A percentile compares a stretch with the other conserved stretches of the same genome.
These are phyloP conservation scores for Helianthus tuberosus DNA, from an alignment of 129 eudicot species.

Conservation along the genomic window DNA sequence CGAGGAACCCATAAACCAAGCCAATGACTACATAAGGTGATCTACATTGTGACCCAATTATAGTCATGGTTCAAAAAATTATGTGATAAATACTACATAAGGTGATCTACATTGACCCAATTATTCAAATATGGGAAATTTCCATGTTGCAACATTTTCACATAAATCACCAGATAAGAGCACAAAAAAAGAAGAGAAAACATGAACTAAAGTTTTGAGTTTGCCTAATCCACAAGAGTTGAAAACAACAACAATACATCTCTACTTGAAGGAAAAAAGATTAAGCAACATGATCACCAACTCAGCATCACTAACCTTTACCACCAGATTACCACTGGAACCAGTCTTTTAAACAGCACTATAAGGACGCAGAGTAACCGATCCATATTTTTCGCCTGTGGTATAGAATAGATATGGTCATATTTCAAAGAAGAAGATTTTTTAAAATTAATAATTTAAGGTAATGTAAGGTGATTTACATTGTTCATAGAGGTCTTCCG, in stretches of 20 bases:
- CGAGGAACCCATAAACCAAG: no score
- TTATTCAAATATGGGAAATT: no score
- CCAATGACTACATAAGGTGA: no score
- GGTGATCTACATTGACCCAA: no score
- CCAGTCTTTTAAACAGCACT: neutral
- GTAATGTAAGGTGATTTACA: slow-evolving; percentile 11
- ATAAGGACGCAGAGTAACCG: slow-evolving; percentile 9
- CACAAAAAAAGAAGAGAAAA: neutral
- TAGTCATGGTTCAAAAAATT: no score
- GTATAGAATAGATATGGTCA: slow-evolving; percentile 2
- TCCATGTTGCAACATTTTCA: neutral
- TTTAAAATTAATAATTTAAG: neutral
- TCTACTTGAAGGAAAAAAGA: neutral
- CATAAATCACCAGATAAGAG: neutral
- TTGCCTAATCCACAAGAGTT: slow-evolving; percentile 4
- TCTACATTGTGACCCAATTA: no score
- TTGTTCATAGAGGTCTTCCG: neutral
- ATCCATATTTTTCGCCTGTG: neutral
- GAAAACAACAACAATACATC: neutral
- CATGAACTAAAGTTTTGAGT: neutral
- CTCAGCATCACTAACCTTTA: neutral
- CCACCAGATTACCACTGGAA: neutral
- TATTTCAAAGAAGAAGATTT: slow-evolving; percentile 5
- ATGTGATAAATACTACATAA: no score
- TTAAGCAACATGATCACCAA: neutral